A percentile compares a stretch with the other conserved stretches of the same genome.
phyloP scores from a whole-genome alignment of 2,329 filamentous ascomycete genomes.

The Byssothecium circinans region DNA sequence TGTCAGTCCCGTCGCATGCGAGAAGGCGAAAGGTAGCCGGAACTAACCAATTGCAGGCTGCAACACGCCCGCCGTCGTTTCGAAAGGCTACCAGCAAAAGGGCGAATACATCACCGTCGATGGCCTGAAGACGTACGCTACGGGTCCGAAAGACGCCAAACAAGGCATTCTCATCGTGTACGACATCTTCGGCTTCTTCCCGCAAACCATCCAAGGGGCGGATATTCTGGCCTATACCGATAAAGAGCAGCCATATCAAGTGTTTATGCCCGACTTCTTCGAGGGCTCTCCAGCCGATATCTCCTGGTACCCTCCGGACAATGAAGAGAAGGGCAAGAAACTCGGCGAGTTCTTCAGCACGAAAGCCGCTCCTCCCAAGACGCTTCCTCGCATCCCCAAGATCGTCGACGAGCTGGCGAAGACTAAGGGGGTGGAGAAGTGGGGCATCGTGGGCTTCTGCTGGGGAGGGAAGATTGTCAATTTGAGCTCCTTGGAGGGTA shows the following conservation, averaged over 20 bases:
- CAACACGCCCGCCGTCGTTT: constrained; percentile 53
- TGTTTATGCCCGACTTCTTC: constrained; percentile 93
- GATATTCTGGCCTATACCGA: constrained; percentile 63
- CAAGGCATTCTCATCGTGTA: constrained; percentile 61
- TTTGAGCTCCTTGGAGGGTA: constrained; percentile 54
- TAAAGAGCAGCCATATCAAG: constrained; percentile 74
- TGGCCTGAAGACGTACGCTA: constrained; percentile 65
- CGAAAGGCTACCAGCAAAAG: constrained; percentile 58
- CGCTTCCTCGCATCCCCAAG: constrained; percentile 57
- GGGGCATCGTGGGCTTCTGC: constrained; percentile 64
- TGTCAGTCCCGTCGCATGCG: constrained; percentile 19
- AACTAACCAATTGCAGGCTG: constrained; percentile 42
- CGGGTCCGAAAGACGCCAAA: constrained; percentile 58
- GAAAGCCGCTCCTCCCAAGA: constrained; percentile 60
- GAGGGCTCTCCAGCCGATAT: constrained; percentile 70
- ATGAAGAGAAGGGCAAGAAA: constrained; percentile 61
- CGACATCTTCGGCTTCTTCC: constrained; percentile 67
- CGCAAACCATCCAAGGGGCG: constrained; percentile 64
- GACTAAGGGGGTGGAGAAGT: constrained; percentile 54
- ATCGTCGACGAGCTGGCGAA: constrained; percentile 57
- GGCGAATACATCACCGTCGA: constrained; percentile 61
- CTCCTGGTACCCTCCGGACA: constrained; percentile 62
- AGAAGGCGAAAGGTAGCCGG: not conserved
- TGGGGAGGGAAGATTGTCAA: constrained; percentile 62
- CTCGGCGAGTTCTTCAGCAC: constrained; percentile 62